These are phyloP conservation scores for Globisporangium yorkense DNA, from an alignment of 352 stramenopile species.

Conservation along the genomic window DNA sequence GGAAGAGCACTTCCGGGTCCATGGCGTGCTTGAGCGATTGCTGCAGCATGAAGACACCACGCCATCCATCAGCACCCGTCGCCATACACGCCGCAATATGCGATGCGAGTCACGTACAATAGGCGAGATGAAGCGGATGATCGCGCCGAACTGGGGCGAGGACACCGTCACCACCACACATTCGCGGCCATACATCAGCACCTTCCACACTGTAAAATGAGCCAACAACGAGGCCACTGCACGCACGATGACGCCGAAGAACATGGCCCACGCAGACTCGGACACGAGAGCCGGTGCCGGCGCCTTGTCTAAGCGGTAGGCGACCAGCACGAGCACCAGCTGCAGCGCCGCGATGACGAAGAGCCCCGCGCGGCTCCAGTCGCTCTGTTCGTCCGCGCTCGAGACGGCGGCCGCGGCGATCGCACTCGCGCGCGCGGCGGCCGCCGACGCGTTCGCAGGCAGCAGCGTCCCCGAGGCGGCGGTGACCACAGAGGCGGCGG, in stretches of 20 bases:
- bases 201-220: neutral
- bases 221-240: neutral
- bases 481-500: slow-evolving; percentile 6
- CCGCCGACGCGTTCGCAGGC: slow-evolving; percentile 12
- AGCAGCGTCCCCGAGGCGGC: slow-evolving; percentile 13
- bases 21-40: slow-evolving; percentile 79
- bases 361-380: slow-evolving; percentile 74
- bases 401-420: slow-evolving; percentile 13
- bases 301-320: slow-evolving; percentile 72
- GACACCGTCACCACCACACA: neutral
- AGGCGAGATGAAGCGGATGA: slow-evolving; percentile 73
- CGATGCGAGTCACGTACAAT: slow-evolving; percentile 28
- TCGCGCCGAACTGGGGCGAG: slow-evolving; percentile 51
- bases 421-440: slow-evolving; percentile 9
- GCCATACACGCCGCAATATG: neutral
- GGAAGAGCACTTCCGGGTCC: slow-evolving; percentile 82
- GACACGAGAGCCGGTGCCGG: slow-evolving; percentile 66
- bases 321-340: slow-evolving; percentile 72
- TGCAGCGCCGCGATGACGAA: slow-evolving; percentile 79
- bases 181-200: neutral
- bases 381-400: slow-evolving; percentile 19
- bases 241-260: slow-evolving; percentile 79
- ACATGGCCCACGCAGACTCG: slow-evolving; percentile 76
- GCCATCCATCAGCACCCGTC: no score
- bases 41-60: slow-evolving; percentile 18